Percentiles rank a stretch among this genome's conserved stretches.
Conservation (phyloP, 2,329 filamentous ascomycete genomes). For the Fusarium sororula region DNA sequence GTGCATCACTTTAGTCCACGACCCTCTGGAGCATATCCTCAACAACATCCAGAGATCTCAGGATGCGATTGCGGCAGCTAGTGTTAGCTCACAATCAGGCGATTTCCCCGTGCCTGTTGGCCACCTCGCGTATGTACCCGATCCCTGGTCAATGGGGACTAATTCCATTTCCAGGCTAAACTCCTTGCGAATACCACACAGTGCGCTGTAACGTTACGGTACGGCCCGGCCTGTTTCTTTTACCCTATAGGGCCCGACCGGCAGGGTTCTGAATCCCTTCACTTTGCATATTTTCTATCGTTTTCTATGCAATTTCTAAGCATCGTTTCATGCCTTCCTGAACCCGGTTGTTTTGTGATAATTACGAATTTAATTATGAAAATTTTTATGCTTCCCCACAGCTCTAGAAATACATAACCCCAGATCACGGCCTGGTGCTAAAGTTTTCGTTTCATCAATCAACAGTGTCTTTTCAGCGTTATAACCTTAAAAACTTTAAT, state of each 20-base stretch:
- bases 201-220: background rate
- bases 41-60: background rate
- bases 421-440: accelerated
- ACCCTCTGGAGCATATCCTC: background rate
- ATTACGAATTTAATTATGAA: background rate
- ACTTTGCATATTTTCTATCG: background rate
- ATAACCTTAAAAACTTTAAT: background rate
- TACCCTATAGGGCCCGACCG: background rate
- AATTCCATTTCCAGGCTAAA: background rate
- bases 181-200: background rate
- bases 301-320: background rate
- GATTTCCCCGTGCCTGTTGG: background rate
- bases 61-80: background rate
- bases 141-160: background rate
- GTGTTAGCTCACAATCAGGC: background rate
- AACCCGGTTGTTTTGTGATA: background rate
- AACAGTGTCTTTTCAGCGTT: background rate
- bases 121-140: background rate
- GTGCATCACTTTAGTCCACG: background rate
- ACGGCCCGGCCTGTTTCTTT: background rate
- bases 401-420: background rate
- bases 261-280: background rate
- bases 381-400: background rate
- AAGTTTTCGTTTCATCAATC: accelerated
- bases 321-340: background rate